phyloP scores from a whole-genome alignment of 208 protist genomes.

The Trypanosoma vivax region DNA sequence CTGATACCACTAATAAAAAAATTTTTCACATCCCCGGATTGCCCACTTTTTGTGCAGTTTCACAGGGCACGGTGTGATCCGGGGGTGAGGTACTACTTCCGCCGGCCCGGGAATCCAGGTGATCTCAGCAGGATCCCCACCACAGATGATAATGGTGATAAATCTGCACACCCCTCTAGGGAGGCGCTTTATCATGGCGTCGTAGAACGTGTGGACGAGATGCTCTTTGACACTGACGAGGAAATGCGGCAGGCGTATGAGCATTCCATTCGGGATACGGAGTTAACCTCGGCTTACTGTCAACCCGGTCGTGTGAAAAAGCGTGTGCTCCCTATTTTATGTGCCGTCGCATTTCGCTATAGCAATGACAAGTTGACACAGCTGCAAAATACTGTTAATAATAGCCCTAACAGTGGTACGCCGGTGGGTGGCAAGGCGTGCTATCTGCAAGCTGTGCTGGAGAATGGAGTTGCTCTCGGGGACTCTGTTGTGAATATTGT shows the following conservation, averaged over 20 bases:
- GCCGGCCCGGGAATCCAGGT: slow-evolving; percentile 60
- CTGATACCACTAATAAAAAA: slow-evolving; percentile 72
- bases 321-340: slow-evolving; percentile 72
- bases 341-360: slow-evolving; percentile 70
- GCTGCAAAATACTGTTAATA: not conserved
- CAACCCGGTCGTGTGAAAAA: slow-evolving; percentile 30
- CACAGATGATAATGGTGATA: slow-evolving; percentile 22
- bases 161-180: slow-evolving; percentile 59
- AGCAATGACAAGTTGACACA: slow-evolving; percentile 30
- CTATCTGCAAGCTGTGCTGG: slow-evolving; percentile 24
- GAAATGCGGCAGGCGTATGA: slow-evolving; percentile 71
- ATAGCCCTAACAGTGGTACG: not conserved
- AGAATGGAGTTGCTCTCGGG: slow-evolving; percentile 54
- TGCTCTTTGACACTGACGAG: slow-evolving; percentile 75
- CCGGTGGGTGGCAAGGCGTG: not conserved
- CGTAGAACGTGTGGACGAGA: slow-evolving; percentile 70
- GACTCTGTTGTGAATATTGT: slow-evolving; percentile 76
- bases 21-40: slow-evolving; percentile 73
- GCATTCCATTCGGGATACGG: slow-evolving; percentile 20
- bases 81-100: slow-evolving; percentile 82
- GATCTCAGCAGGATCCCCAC: slow-evolving; percentile 69
- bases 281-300: not conserved
- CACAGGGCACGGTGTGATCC: slow-evolving; percentile 73
- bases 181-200: slow-evolving; percentile 72
- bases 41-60: slow-evolving; percentile 78